Conservation (phyloP, 371 early-diverging fungal species). For the Sporodiniella umbellata region DNA sequence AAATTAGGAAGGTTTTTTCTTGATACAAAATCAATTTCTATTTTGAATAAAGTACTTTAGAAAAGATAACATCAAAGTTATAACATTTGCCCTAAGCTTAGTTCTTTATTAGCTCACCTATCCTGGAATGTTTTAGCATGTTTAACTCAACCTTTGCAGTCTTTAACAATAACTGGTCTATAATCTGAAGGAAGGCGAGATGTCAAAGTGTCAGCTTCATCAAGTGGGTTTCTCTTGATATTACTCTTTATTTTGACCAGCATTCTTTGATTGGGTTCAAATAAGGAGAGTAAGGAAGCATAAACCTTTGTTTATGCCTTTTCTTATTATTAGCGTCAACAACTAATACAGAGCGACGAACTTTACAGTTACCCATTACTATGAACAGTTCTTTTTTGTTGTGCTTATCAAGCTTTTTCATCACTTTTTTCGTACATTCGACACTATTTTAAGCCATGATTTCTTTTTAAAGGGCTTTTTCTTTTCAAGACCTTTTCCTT, state of each 20-base stretch:
- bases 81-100: slow-evolving; percentile 8
- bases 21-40: background rate
- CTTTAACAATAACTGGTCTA: slow-evolving; percentile 6
- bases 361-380: slow-evolving; percentile 3
- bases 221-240: slow-evolving; percentile 7
- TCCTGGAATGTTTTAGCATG: slow-evolving; percentile 2
- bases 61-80: background rate
- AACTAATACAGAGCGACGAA: slow-evolving; percentile 1
- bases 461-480: slow-evolving; percentile 5
- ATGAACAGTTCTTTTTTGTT: background rate
- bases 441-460: slow-evolving; percentile 12
- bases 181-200: slow-evolving; percentile 5
- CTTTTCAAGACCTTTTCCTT: too few relatives aligned
- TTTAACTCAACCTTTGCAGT: slow-evolving; percentile 11
- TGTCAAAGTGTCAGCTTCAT: slow-evolving; percentile 3
- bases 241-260: slow-evolving; percentile 11
- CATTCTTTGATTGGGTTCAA: slow-evolving; percentile 12
- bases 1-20: too few relatives aligned
- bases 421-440: slow-evolving; percentile 7
- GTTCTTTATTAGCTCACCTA: slow-evolving; percentile 7
- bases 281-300: slow-evolving; percentile 9
- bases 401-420: slow-evolving; percentile 7
- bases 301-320: slow-evolving; percentile 6
- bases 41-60: background rate
- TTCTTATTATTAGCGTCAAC: slow-evolving; percentile 5